Percentiles rank a stretch among this genome's conserved stretches.
Conservation (phyloP, 2,329 filamentous ascomycete genomes). For the Lachnellula hyalina region DNA sequence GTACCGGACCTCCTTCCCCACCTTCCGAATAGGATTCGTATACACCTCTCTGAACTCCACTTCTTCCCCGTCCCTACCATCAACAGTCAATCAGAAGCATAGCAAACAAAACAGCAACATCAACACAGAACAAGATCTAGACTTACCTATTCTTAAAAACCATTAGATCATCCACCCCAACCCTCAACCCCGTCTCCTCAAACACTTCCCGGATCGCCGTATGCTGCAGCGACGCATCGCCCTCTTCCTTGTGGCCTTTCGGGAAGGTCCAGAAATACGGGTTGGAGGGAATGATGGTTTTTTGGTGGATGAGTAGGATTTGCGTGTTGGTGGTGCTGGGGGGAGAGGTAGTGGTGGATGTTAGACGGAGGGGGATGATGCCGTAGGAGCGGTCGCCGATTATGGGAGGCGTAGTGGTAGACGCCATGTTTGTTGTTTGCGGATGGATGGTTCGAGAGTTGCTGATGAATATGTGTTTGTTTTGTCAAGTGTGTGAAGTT, state of each 20-base stretch:
- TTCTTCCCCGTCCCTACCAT: neutral
- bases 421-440: neutral
- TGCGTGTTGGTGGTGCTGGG: neutral
- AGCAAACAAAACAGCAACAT: neutral
- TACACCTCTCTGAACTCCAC: neutral
- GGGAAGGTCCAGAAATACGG: neutral
- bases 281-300: neutral
- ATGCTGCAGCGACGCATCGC: neutral
- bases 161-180: neutral
- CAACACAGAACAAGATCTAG: neutral
- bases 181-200: neutral
- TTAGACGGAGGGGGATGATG: neutral
- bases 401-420: neutral
- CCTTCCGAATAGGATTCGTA: neutral
- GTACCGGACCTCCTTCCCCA: constrained; percentile 1
- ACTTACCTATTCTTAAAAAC: neutral
- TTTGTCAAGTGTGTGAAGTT: too few relatives aligned
- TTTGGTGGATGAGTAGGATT: neutral
- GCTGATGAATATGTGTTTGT: neutral
- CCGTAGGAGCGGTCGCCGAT: constrained; percentile 2
- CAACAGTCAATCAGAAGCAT: neutral
- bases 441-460: neutral
- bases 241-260: neutral
- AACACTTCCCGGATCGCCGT: neutral
- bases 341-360: neutral